Evolutionary conservation across 345 rosid species (phyloP).

Genomic region (Sonneratia caseolaris): DNA sequence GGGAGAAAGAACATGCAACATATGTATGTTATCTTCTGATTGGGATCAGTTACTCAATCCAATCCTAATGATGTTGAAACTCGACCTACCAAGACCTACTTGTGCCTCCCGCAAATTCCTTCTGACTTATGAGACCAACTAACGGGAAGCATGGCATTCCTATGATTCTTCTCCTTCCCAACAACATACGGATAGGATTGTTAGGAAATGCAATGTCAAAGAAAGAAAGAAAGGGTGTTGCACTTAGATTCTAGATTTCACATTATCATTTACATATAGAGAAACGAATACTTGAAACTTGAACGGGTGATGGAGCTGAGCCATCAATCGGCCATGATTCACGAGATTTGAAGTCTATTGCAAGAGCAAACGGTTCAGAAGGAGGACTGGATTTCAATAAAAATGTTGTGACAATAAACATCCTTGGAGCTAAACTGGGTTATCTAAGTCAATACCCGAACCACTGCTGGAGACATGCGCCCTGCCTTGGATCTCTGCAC

Average conservation of each 20-base stretch:
- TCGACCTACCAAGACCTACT: not conserved
- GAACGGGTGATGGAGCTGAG: too few species aligned
- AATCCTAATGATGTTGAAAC: conserved; percentile 1
- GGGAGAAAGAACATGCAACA: too few species aligned
- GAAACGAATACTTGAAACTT: too few species aligned
- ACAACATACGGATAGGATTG: not conserved
- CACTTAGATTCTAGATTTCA: not conserved
- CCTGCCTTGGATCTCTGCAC: not conserved
- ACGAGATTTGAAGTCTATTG: not conserved
- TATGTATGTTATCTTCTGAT: not conserved
- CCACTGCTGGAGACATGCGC: conserved; percentile 10
- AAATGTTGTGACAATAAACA: not conserved
- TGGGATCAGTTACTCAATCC: not conserved
- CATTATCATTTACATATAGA: too few species aligned
- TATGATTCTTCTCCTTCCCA: not conserved
- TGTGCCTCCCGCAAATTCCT: not conserved
- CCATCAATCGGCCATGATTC: too few species aligned
- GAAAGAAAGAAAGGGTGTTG: not conserved
- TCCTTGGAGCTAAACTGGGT: not conserved
- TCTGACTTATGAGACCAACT: not conserved
- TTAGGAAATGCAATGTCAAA: too few species aligned
- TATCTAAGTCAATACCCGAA: conserved; percentile 37
- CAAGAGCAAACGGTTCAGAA: not conserved
- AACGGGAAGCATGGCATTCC: not conserved
- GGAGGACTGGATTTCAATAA: not conserved